Evolutionary conservation across 768 basidiomycete genomes (phyloP), one percentile per base, ranked within the genome.

Genomic region (Termitomyces sp.): DNA sequence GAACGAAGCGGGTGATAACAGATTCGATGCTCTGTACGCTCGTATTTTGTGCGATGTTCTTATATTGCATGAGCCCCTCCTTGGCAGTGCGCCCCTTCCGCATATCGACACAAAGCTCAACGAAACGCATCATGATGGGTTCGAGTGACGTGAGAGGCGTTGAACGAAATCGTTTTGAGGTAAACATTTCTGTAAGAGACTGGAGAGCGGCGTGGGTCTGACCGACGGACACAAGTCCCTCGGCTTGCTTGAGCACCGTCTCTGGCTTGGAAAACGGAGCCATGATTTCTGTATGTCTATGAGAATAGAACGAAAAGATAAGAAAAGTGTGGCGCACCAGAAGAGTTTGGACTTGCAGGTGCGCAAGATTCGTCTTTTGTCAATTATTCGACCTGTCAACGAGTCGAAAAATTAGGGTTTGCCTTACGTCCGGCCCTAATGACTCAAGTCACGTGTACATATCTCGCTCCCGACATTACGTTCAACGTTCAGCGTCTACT

Each of bases 61-160:
- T 98, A 83, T 92, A 97, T 68, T 93, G 89, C 86, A 96, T 92
- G 48, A 98, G 84, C 24, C 93, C 95, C 68, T 95, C 94, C 72
- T 96, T 94, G 24, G 94, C 95, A 27, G 91, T 88, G 27, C 93
- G 82, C 0, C 94, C 94, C 72, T 95, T 94, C 63, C 93, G 85
- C 82, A 97, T 87, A 60, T 93, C 88, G 59, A 98, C 94, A 69
- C 94, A 98, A 48, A 99, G 89, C 68, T 95, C 92, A 76, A 98
- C 85, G 76, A 96, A 98, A 58, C 93, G 89, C 63, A 93, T 75
- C 81, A 98, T 89, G 72, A 98, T 97, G 53, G 97, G 97, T 71
- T 98, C 96, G 48, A 98, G 84, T 4, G 90, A 85, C 2, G 85
- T 76, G 26, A 98, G 75, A 0, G 95, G 91, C 0, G 95, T 98